Evolutionary conservation across 192 early-diverging fungal genomes (phyloP).

Genomic region (Coemansia brasiliensis): DNA sequence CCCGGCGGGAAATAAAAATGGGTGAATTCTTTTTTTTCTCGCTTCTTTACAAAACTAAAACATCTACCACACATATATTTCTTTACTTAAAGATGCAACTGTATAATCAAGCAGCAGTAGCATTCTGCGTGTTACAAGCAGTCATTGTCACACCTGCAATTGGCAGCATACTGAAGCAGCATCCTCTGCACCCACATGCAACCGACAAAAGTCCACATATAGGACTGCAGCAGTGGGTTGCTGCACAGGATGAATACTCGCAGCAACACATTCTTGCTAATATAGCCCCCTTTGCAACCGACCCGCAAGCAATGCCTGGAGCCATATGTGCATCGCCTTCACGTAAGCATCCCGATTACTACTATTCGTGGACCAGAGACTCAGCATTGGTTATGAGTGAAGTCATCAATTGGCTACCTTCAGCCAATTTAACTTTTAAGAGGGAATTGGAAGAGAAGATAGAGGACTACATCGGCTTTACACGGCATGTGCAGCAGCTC

Average conservation of each 20-base stretch:
- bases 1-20: too few species aligned
- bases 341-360: constrained; percentile 64
- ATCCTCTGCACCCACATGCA: neutral
- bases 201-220: neutral
- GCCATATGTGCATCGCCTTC: constrained; percentile 54
- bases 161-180: neutral
- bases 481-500: constrained; percentile 21
- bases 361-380: constrained; percentile 73
- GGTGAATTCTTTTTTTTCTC: too few species aligned
- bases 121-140: neutral
- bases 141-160: neutral
- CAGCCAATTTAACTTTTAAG: neutral
- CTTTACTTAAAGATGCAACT: too few species aligned
- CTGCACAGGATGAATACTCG: constrained; percentile 6
- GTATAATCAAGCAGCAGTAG: neutral
- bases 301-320: constrained; percentile 29
- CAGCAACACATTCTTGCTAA: constrained; percentile 24
- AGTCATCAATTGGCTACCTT: constrained; percentile 25
- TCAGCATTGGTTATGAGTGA: constrained; percentile 61
- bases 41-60: too few species aligned
- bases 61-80: neutral
- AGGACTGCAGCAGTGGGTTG: constrained; percentile 15
- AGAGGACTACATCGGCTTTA: constrained; percentile 33
- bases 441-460: neutral
- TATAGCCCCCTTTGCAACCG: constrained; percentile 27